A percentile compares a stretch with the other conserved stretches of the same genome.
These are phyloP conservation scores for Paxillus ammoniavirescens DNA, from an alignment of 768 basidiomycete species.

Conservation along the genomic window DNA sequence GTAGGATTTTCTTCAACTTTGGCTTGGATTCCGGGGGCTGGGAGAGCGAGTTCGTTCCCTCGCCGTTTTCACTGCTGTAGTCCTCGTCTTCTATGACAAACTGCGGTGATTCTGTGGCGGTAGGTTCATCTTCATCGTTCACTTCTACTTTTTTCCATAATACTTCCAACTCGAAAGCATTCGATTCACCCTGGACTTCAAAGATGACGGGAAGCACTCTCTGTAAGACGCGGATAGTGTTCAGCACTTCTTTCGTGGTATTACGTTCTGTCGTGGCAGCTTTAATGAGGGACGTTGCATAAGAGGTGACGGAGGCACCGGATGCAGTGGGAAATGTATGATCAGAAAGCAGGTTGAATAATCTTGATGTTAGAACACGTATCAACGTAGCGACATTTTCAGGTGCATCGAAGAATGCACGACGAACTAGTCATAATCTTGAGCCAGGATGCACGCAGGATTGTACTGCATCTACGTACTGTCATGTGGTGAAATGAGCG, in stretches of 20 bases:
- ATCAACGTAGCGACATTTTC: conserved; percentile 86
- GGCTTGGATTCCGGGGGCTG: conserved; percentile 18
- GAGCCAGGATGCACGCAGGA: conserved; percentile 3
- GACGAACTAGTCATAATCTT: conserved; percentile 56
- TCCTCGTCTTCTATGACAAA: conserved; percentile 92
- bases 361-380: conserved; percentile 60
- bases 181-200: conserved; percentile 70
- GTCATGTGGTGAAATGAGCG: conserved; percentile 82
- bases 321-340: conserved; percentile 73
- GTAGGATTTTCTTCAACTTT: conserved; percentile 43
- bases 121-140: conserved; percentile 32
- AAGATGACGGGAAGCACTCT: conserved; percentile 90
- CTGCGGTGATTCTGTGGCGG: conserved; percentile 44
- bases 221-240: conserved; percentile 87
- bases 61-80: conserved; percentile 43
- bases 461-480: conserved; percentile 46
- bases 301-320: conserved; percentile 57
- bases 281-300: conserved; percentile 72
- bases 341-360: conserved; percentile 75
- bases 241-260: conserved; percentile 84
- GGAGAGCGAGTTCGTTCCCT: conserved; percentile 25
- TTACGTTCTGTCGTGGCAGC: conserved; percentile 54
- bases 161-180: conserved; percentile 72
- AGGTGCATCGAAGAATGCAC: conserved; percentile 77
- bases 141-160: conserved; percentile 75